phyloP scores from a whole-genome alignment of 768 basidiomycete species.

The Auricularia auricula-judae region DNA sequence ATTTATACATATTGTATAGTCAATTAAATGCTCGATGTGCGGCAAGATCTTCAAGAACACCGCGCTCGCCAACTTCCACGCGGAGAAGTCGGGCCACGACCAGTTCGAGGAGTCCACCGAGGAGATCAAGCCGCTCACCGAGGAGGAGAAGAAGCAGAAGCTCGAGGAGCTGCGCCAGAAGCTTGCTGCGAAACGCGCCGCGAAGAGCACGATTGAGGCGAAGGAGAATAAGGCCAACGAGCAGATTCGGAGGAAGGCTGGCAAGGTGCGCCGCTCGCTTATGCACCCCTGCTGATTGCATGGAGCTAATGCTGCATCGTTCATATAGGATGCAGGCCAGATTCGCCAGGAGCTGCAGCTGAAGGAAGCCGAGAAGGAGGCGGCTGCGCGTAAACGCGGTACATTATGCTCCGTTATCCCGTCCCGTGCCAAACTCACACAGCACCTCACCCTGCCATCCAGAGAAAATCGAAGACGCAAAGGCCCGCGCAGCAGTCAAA shows the following conservation, averaged over 20 bases:
- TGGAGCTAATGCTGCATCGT: too few species aligned
- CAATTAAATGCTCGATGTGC: constrained; percentile 76
- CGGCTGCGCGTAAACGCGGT: constrained; percentile 74
- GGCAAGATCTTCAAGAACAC: constrained; percentile 80
- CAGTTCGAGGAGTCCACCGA: constrained; percentile 94
- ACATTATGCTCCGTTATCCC: neutral
- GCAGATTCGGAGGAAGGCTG: constrained; percentile 71
- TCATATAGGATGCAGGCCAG: constrained; percentile 50
- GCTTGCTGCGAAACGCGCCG: constrained; percentile 69
- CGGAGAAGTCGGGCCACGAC: constrained; percentile 90
- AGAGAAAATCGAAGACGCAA: constrained; percentile 41
- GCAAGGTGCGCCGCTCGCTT: constrained; percentile 39
- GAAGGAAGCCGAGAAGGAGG: constrained; percentile 77
- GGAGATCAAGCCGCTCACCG: constrained; percentile 92
- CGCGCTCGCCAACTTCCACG: constrained; percentile 84
- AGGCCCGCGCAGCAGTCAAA: constrained; percentile 58
- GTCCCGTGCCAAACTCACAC: neutral
- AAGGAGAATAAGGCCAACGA: constrained; percentile 68
- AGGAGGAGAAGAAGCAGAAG: constrained; percentile 81
- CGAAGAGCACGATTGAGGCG: constrained; percentile 60
- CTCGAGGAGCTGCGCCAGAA: constrained; percentile 68
- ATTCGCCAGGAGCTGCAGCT: constrained; percentile 65
- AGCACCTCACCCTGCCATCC: neutral
- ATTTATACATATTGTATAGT: constrained; percentile 27
- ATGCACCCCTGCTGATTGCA: too few species aligned